Percentiles rank a stretch among this genome's conserved stretches.
Conservation (phyloP, 306 rosid genomes). For the Cucumis hystrix region DNA sequence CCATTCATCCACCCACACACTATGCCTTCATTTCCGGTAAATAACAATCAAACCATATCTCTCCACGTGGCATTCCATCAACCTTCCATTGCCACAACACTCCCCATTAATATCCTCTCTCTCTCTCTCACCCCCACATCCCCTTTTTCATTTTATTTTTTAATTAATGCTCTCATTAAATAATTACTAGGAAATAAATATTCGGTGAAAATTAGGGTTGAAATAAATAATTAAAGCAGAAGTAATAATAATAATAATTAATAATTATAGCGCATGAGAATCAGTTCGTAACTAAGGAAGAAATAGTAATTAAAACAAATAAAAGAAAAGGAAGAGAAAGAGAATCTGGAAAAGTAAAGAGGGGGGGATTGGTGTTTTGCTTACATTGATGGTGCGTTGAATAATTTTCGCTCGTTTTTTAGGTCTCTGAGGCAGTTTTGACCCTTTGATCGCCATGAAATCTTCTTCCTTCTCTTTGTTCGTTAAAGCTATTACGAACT, state of each 20-base stretch:
- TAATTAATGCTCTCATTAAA: too few species aligned
- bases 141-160: too few species aligned
- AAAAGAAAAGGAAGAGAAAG: neutral
- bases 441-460: conserved; percentile 80
- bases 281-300: neutral
- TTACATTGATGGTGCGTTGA: conserved; percentile 91
- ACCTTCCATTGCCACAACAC: neutral
- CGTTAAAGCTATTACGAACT: conserved; percentile 75
- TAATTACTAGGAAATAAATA: too few species aligned
- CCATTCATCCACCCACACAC: neutral
- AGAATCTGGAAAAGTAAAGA: neutral
- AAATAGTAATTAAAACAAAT: neutral
- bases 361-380: conserved; percentile 9
- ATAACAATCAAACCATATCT: neutral
- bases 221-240: neutral
- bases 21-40: neutral
- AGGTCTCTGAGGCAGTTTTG: conserved; percentile 83
- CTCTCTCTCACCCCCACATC: neutral
- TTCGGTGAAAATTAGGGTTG: neutral
- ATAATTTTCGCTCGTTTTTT: conserved; percentile 74
- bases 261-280: neutral
- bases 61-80: neutral
- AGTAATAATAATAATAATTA: neutral
- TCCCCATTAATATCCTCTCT: neutral
- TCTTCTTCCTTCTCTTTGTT: conserved; percentile 95